Percentiles rank a stretch among this genome's conserved stretches.
These are phyloP conservation scores for Malus asiatica DNA, from an alignment of 306 rosid genomes.

Conservation along the genomic window DNA sequence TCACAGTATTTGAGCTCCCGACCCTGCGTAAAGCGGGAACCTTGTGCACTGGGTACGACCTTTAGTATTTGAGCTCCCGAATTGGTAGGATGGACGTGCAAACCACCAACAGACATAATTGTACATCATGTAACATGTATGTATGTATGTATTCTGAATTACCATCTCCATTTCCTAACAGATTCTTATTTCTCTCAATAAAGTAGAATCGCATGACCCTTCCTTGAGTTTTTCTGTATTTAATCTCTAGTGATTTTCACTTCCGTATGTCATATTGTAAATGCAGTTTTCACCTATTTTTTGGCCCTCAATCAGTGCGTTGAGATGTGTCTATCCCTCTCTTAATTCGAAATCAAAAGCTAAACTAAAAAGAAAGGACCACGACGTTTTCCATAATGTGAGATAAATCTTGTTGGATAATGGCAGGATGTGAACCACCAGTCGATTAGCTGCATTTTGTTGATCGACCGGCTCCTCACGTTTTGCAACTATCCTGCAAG, in stretches of 20 bases:
- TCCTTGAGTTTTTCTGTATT: neutral
- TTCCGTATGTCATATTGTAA: neutral
- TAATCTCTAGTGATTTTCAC: neutral
- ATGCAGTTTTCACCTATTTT: neutral
- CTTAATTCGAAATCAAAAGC: no score
- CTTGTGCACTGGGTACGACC: no score
- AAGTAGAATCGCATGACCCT: neutral
- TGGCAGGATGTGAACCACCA: no score
- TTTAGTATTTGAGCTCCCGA: neutral
- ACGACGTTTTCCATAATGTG: neutral
- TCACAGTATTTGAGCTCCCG: constrained; percentile 12
- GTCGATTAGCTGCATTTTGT: no score
- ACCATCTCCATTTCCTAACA: neutral
- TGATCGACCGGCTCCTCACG: no score
- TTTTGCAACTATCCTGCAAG: neutral
- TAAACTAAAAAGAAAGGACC: neutral
- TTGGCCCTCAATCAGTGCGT: neutral
- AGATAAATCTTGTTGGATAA: no score
- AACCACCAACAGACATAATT: neutral
- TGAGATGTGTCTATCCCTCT: neutral
- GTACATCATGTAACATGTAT: neutral
- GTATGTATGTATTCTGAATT: neutral
- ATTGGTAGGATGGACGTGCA: neutral
- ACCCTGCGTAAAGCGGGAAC: neutral
- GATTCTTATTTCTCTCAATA: constrained; percentile 1